Percentiles rank a stretch among this genome's conserved stretches.
These are phyloP conservation scores for Metschnikowia cerradonensis DNA, from an alignment of 805 yeast species.

Conservation along the genomic window DNA sequence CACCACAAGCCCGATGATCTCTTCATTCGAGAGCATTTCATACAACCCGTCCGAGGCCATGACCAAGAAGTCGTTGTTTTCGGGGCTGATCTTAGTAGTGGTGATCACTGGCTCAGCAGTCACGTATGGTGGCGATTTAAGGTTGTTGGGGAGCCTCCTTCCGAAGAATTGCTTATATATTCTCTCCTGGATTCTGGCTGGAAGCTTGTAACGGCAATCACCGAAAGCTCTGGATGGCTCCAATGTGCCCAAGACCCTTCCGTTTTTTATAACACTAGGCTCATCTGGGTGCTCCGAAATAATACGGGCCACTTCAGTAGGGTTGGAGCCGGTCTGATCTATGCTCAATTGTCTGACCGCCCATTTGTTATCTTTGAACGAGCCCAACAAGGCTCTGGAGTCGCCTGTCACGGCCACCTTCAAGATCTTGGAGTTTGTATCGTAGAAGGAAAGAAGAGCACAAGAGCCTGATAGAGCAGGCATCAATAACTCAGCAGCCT, in stretches of 20 bases:
- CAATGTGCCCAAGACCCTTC: conserved; percentile 86
- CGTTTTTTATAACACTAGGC: conserved; percentile 75
- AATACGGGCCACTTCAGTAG: conserved; percentile 79
- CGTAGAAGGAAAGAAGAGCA: conserved; percentile 83
- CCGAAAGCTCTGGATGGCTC: conserved; percentile 98
- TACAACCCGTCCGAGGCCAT: conserved; percentile 93
- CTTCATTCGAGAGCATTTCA: conserved; percentile 88
- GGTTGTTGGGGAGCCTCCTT: conserved; percentile 64
- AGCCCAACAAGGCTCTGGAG: conserved; percentile 86
- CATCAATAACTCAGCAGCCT: conserved; percentile 69
- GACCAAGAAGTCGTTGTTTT: conserved; percentile 78
- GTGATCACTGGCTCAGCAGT: conserved; percentile 94
- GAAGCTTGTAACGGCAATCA: conserved; percentile 89
- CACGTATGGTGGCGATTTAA: conserved; percentile 91
- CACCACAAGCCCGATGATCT: conserved; percentile 86
- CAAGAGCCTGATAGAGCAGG: conserved; percentile 97
- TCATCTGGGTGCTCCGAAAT: conserved; percentile 89
- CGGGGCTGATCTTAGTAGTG: conserved; percentile 67
- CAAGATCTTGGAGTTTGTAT: conserved; percentile 63
- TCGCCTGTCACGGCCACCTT: conserved; percentile 96
- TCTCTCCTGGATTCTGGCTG: conserved; percentile 68
- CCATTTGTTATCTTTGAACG: conserved; percentile 71
- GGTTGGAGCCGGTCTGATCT: conserved; percentile 93
- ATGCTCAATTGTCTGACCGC: conserved; percentile 79
- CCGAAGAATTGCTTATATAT: conserved; percentile 79